These are phyloP conservation scores for Ceratocystis harringtonii DNA, from an alignment of 2,329 filamentous ascomycete genomes.

Conservation along the genomic window DNA sequence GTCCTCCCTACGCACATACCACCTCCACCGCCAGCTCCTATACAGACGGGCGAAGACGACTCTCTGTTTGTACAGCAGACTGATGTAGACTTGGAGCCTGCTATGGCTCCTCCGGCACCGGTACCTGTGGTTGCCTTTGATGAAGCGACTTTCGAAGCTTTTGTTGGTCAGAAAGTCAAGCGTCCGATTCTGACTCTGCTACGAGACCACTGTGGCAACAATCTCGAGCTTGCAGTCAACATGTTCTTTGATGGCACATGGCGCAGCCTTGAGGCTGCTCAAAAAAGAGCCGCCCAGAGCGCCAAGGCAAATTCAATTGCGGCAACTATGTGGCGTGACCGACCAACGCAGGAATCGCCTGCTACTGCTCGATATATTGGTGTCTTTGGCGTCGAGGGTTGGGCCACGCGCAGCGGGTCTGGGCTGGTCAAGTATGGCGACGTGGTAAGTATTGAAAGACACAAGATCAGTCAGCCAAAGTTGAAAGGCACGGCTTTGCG, in stretches of 20 bases:
- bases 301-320: conserved; percentile 7
- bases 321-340: conserved; percentile 4
- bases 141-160: conserved; percentile 40
- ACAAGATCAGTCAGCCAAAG: conserved; percentile 35
- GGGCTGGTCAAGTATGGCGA: conserved; percentile 69
- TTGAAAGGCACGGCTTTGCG: conserved; percentile 28
- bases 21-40: neutral
- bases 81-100: neutral
- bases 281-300: neutral
- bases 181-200: conserved; percentile 35
- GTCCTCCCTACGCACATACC: neutral
- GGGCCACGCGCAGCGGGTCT: conserved; percentile 73
- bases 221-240: conserved; percentile 49
- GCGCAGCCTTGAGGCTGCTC: conserved; percentile 19
- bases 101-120: neutral
- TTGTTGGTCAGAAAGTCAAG: conserved; percentile 43
- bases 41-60: conserved; percentile 5
- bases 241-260: conserved; percentile 59
- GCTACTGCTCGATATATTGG: conserved; percentile 56
- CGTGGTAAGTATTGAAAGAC: conserved; percentile 69
- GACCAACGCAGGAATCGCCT: conserved; percentile 18
- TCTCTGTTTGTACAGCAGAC: conserved; percentile 10
- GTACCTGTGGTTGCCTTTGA: conserved; percentile 34
- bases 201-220: conserved; percentile 38
- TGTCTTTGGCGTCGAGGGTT: conserved; percentile 79